phyloP scores from a whole-genome alignment of 164 flowering plant species.

The Sedum album region DNA sequence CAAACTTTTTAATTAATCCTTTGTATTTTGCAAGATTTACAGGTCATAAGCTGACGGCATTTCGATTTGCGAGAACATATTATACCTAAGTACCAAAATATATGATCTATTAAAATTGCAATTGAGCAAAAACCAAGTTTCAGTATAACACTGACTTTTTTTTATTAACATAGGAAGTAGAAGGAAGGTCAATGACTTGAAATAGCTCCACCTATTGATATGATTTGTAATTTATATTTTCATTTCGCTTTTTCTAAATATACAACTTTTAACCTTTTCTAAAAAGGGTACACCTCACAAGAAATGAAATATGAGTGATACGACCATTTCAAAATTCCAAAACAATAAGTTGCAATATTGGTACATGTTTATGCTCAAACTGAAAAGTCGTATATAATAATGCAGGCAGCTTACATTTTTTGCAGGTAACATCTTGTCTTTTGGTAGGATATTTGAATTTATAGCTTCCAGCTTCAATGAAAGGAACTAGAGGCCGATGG shows the following conservation, averaged over 20 bases:
- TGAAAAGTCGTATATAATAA: background rate
- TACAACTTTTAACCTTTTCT: background rate
- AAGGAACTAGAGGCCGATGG: conserved; percentile 45
- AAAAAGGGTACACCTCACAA: background rate
- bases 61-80: background rate
- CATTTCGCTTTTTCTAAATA: background rate
- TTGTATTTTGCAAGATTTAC: no score
- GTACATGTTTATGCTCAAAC: background rate
- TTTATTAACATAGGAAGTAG: background rate
- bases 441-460: conserved; percentile 49
- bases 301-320: background rate
- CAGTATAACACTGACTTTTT: background rate
- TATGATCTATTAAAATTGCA: no score
- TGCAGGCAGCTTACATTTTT: conserved; percentile 63
- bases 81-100: background rate
- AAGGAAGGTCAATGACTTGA: background rate
- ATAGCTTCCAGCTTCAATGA: conserved; percentile 99
- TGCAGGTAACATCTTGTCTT: conserved; percentile 51
- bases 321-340: background rate
- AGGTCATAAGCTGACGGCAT: no score
- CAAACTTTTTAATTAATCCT: background rate
- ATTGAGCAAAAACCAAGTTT: background rate
- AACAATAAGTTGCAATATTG: background rate
- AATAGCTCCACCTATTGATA: background rate
- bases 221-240: no score